A percentile compares a stretch with the other conserved stretches of the same genome.
phyloP scores from a whole-genome alignment of 139 green algal species.

The Chlorella sp. region DNA sequence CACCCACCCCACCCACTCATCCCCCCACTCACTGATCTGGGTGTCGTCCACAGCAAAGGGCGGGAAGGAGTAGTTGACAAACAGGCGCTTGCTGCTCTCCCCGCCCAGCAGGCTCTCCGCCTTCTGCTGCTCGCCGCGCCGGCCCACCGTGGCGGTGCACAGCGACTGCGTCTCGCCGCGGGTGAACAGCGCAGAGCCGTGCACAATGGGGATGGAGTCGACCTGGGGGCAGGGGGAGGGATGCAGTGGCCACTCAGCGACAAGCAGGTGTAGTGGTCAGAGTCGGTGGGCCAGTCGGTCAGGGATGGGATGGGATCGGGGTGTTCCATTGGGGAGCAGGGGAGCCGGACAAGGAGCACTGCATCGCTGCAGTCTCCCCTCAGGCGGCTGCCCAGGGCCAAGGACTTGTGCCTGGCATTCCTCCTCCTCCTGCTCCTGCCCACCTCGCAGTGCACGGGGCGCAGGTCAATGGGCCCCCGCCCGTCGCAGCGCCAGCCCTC shows the following conservation, averaged over 20 bases:
- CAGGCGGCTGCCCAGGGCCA: too few species aligned
- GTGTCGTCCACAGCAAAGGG: conserved; percentile 53
- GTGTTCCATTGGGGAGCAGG: too few species aligned
- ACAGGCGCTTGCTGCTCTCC: conserved; percentile 39
- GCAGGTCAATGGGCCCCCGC: conserved; percentile 52
- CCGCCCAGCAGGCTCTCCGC: conserved; percentile 32
- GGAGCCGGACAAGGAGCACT: too few species aligned
- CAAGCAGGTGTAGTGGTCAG: too few species aligned
- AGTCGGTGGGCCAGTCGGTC: too few species aligned
- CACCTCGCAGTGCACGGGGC: conserved; percentile 56
- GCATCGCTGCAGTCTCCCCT: too few species aligned
- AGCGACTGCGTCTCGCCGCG: conserved; percentile 95
- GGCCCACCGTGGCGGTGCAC: conserved; percentile 64
- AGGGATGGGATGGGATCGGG: too few species aligned
- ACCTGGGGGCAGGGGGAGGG: conserved; percentile 10
- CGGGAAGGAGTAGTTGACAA: conserved; percentile 70
- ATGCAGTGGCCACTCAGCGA: too few species aligned
- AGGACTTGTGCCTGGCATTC: too few species aligned
- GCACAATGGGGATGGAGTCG: conserved; percentile 59
- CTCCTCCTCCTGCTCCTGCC: too few species aligned
- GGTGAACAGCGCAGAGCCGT: conserved; percentile 88
- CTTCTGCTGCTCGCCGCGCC: neutral
- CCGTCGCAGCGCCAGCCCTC: conserved; percentile 56
- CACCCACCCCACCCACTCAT: neutral
- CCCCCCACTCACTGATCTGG: conserved; percentile 1